Evolutionary conservation across 2,329 filamentous ascomycete species (phyloP), one percentile per base, ranked within the genome.

Genomic region (Aspergillus neoniger): DNA sequence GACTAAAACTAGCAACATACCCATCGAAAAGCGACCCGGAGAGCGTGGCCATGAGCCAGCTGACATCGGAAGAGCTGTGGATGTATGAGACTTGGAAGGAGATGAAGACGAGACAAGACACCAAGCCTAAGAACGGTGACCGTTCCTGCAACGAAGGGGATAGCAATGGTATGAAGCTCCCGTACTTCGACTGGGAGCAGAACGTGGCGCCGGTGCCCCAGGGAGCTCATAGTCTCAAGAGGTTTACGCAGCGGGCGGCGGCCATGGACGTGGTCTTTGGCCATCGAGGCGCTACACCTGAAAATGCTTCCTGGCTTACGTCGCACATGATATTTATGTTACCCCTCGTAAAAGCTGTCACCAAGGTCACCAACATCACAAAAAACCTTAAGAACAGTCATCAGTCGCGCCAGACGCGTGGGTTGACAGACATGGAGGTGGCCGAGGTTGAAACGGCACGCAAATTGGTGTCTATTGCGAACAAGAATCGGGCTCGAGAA

Each of bases 261-360:
- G 66, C 63, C 3, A 68, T 69, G 65, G 66, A 67, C 54, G 43
- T 64, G 8, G 36, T 68, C 49, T 69, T 64, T 60, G 62, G 49
- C n/a, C 61, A 63, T 39, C 50, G 65, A 43, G 65, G 66, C n/a
- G 63, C 65, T 47, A 70, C 61, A 15, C 59, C 67, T 4, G 62
- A 69, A 41, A 61, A 73, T 63, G 67, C 69, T 5, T 51, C 61
- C 4, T 73, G 69, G 68, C 59, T 71, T 15, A 66, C 63, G 2
- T 62, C 56, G 17, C 62, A 69, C 39, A 60, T 64, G 55, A 12
- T 52, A 3, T 2, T 3, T 0, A n/a, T 65, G 19, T 12, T 69
- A 19, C 67, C 69, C 2, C 63, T 72, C 2, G 55, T 72, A n/a
- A 71, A 67, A 32, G 67, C 68, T 2, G 62, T 74, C 4, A 61